Base-by-base conservation (phyloP, 192 early-diverging fungal species). In the Coemansia biformis region DNA sequence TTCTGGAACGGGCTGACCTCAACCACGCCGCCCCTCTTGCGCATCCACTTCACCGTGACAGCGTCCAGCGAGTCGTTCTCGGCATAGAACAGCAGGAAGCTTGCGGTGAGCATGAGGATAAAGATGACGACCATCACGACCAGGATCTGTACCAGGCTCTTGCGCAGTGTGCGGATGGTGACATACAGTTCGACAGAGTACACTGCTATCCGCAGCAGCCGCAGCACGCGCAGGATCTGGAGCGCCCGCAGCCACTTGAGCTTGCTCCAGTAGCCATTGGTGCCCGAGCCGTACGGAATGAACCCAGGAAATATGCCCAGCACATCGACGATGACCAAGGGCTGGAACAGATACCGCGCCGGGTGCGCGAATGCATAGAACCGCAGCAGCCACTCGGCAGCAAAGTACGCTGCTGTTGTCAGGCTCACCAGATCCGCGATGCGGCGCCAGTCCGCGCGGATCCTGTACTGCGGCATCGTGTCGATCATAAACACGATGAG, bases 1-100 rank as follows among this genome's bases (percentile, higher is more conserved):
- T 70, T 75, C 46, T 80, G 78, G 19, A 63, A 80, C 14, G 78
- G 78, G 17, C 76, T 78, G 29, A 38, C 31, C 46, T 80, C 78
- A 0, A 21, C 8, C 5, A 57, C 57, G 3, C 63, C 63, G 24
- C 58, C 50, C 26, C 56, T 50, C 29, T 50, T 74, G 51, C 70
- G 70, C 47, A 74, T n/a, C 70, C 70, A 74, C 19, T 62, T 38
- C 3, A 57, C 63, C 22, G 26, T 57, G 7, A 10, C 52, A 0
- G 26, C 28, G 10, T 74, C 63, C 10, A 74, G 51, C 13, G 38
- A 43, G 44, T 74, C 59, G 58, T 66, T 65, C 46, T 74, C 70
- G 16, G 63, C 58, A 51, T 48, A 74, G 44, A 66, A 74, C 39
- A 74, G 17, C 26, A 65, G 19, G 39, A 66, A 74, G 46, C 59